Conservation (phyloP, 1,284 basidiomycete species). For the Veloboletus limbatus region DNA sequence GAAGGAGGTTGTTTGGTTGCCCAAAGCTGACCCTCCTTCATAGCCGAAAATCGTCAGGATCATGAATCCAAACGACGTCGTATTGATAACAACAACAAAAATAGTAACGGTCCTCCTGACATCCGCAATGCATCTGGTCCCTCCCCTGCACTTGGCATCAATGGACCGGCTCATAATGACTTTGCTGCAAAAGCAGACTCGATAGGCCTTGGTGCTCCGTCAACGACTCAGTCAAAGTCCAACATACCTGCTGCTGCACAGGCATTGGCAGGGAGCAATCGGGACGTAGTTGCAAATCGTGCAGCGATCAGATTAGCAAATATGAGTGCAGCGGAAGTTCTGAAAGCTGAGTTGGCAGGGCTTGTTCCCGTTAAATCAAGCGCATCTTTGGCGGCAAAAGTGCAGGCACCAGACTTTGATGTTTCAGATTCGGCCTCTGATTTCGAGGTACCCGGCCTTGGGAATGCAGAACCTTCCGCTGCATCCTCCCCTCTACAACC, state of each 20-base stretch:
- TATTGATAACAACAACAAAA: constrained; percentile 61
- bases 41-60: constrained; percentile 92
- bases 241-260: constrained; percentile 58
- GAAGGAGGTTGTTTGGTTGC: constrained; percentile 3
- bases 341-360: constrained; percentile 87
- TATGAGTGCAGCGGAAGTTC: constrained; percentile 89
- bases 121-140: constrained; percentile 44
- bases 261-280: constrained; percentile 76
- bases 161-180: constrained; percentile 55
- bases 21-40: constrained; percentile 16
- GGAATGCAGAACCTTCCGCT: constrained; percentile 23
- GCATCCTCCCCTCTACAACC: constrained; percentile 13
- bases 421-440: constrained; percentile 36
- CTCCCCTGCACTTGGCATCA: constrained; percentile 52
- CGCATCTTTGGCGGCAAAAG: constrained; percentile 27
- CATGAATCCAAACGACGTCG: constrained; percentile 86
- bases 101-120: constrained; percentile 34
- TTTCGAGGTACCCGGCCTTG: constrained; percentile 37
- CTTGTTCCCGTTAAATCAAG: constrained; percentile 56
- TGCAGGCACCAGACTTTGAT: constrained; percentile 23
- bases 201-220: constrained; percentile 64
- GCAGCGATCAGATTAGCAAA: constrained; percentile 93
- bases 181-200: constrained; percentile 74
- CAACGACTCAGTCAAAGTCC: constrained; percentile 52
- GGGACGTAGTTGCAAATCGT: constrained; percentile 85